Conservation (phyloP, 2,329 filamentous ascomycete species). For the Xylaria multiplex region DNA sequence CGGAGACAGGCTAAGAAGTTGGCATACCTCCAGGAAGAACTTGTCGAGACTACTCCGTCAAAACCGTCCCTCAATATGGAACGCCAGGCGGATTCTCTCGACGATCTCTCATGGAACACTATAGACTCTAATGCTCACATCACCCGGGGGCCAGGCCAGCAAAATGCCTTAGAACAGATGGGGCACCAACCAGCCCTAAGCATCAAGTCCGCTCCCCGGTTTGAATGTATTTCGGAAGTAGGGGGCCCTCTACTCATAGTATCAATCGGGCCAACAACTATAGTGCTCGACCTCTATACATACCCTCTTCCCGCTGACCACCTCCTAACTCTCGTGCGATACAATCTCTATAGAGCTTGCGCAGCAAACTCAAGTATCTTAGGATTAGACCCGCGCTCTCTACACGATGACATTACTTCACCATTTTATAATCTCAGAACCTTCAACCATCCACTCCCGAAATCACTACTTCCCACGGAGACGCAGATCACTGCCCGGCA, state of each 20-base stretch:
- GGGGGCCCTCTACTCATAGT: not conserved
- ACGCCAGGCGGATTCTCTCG: not conserved
- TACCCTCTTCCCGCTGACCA: slow-evolving; percentile 17
- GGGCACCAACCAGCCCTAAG: not conserved
- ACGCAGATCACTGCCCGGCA: not conserved
- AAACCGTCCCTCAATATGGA: not conserved
- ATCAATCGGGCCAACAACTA: slow-evolving; percentile 13
- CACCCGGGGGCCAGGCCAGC: not conserved
- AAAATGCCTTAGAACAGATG: not conserved
- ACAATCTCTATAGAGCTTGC: slow-evolving; percentile 24
- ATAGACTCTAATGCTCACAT: not conserved
- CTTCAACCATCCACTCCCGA: not conserved
- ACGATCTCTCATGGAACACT: not conserved
- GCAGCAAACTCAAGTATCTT: slow-evolving; percentile 17
- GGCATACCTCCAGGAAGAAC: not conserved
- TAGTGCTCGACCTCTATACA: slow-evolving; percentile 14
- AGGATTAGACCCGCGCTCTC: slow-evolving; percentile 15
- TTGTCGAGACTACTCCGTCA: not conserved
- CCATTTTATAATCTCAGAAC: slow-evolving; percentile 9
- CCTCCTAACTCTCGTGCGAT: slow-evolving; percentile 16
- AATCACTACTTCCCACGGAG: slow-evolving; percentile 11
- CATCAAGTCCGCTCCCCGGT: not conserved
- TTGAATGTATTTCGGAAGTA: not conserved
- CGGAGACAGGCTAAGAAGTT: slow-evolving; percentile 1
- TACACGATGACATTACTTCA: slow-evolving; percentile 21